Evolutionary conservation across 495 filamentous ascomycete species (phyloP), one percentile per base, ranked within the genome.

Genomic region (Penicillium cataractarum): DNA sequence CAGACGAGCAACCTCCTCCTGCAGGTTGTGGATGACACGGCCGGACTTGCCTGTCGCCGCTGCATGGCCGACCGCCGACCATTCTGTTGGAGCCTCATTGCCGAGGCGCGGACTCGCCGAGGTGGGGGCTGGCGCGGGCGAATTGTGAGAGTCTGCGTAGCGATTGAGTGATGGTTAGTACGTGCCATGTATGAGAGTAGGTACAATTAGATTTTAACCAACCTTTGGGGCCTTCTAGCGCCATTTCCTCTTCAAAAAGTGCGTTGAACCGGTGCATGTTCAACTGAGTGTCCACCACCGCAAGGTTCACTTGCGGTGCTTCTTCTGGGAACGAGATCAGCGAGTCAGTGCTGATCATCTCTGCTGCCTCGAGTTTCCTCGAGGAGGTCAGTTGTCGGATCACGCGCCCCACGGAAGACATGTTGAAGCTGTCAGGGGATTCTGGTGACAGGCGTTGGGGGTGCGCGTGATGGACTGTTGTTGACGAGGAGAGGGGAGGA

Each of bases 21-120:
- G 92, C 35, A 97, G 74, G 57, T 87, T 86, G 71, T 97, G 92
- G 68, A 97, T 97, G 15, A 97, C 93, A 15, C 93, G 86, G n/a
- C 93, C 92, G 2, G 90, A 95, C 77, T 97, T 97, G 59, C 93
- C 93, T 0, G 90, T 85, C 10, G 87, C 87, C 31, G 64, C 69
- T 17, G 92, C 92, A 56, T 90, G 87, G 42, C 92, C 92, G 40
- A 94, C 85, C 0, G 90, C 89, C 10, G 89, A 90, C 91, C 90
- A 94, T 74, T 82, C 86, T 22, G 71, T 69, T 6, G 76, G 58
- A 4, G 73, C 55, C 53, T 78, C 81, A 46, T 63, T 61, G 63
- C 72, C 71, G 31, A 26, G 33, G 54, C 17, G 31, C 12, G 71
- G 66, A 29, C 64, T 69, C 31, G 71, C 65, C 46, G 66, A 61